Base-by-base conservation (phyloP, 1,284 basidiomycete genomes). In the Leucoagaricus sp. region DNA sequence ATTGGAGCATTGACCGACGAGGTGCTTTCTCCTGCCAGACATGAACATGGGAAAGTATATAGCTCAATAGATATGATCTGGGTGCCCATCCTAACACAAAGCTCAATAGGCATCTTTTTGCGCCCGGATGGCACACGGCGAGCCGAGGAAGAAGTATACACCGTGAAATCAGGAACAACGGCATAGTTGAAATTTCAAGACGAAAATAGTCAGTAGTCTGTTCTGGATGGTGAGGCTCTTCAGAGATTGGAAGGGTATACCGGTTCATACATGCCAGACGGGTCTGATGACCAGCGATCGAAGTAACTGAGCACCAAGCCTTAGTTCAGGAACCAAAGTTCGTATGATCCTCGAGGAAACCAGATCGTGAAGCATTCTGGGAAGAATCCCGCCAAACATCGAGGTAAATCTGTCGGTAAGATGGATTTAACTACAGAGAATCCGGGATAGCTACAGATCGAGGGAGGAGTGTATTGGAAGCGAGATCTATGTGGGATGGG, bases 371-470 rank as follows among this genome's bases (percentile, higher is more conserved):
- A 47, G 21, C 8, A 15, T 9, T 46, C n/a, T n/a, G 26, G 29
- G 21, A 34, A 49, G 28, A 49, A 41, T 53, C 51, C 51, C 31
- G 33, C n/a, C 19, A 10, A 19, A 34, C 19, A 48, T 42, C 46
- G 40, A 44, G 53, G 41, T 54, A 45, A 36, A 54, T 54, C 46
- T 29, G n/a, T 38, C 21, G 17, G 6, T 38, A 23, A 44, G 47
- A 49, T 31, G 29, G 15, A 17, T 45, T 28, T 29, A 26, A 15
- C 12, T 23, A 29, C 4, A 26, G 17, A 34, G 26, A 33, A 55
- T 55, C 54, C 54, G 40, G 53, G 25, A 41, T 26, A 44, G 21
- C 19, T 10, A 19, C n/a, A 44, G 52, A 44, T 21, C 25, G 21
- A 26, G 10, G 21, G 52, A 33, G 38, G 5, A 10, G 23, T 9